Percentiles rank a stretch among this genome's conserved stretches.
Evolutionary conservation across 495 filamentous ascomycete genomes (phyloP).

Genomic region (Aspergillus campestris): DNA sequence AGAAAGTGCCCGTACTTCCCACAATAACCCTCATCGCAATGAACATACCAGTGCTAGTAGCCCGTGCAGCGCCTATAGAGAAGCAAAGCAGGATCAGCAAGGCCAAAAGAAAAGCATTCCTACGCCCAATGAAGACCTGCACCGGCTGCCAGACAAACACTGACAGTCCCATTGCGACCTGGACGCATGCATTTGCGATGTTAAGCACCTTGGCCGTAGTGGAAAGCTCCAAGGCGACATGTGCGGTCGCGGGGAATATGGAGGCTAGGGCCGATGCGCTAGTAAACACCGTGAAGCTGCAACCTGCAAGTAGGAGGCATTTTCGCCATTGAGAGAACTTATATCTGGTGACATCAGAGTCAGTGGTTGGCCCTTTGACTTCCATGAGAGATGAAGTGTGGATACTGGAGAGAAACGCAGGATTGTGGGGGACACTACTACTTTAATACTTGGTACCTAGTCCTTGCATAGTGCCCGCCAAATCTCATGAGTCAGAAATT

Average conservation of each 20-base stretch:
- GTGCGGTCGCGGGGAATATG: slow-evolving; percentile 28
- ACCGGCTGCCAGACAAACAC: slow-evolving; percentile 47
- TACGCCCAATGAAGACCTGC: slow-evolving; percentile 25
- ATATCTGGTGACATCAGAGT: too few relatives aligned
- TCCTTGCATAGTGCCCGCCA: too few relatives aligned
- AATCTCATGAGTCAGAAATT: too few relatives aligned
- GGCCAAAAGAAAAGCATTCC: slow-evolving; percentile 28
- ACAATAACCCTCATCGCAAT: slow-evolving; percentile 32
- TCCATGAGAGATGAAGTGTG: too few relatives aligned
- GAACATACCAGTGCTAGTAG: slow-evolving; percentile 30
- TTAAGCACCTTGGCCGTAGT: slow-evolving; percentile 32
- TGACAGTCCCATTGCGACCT: slow-evolving; percentile 50
- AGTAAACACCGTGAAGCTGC: too few relatives aligned
- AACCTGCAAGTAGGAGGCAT: too few relatives aligned
- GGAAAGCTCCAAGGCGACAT: slow-evolving; percentile 32
- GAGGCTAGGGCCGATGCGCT: too few relatives aligned
- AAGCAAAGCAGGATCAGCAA: slow-evolving; percentile 29
- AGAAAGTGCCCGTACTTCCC: slow-evolving; percentile 37
- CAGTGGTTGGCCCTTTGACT: too few relatives aligned
- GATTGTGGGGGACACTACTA: too few relatives aligned
- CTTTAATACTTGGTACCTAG: too few relatives aligned
- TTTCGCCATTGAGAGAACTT: too few relatives aligned
- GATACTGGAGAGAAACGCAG: too few relatives aligned
- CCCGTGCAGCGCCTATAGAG: slow-evolving; percentile 25
- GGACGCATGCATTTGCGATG: slow-evolving; percentile 41